Conservation (phyloP, 805 yeast species). For the Wickerhamomyces bovis region DNA sequence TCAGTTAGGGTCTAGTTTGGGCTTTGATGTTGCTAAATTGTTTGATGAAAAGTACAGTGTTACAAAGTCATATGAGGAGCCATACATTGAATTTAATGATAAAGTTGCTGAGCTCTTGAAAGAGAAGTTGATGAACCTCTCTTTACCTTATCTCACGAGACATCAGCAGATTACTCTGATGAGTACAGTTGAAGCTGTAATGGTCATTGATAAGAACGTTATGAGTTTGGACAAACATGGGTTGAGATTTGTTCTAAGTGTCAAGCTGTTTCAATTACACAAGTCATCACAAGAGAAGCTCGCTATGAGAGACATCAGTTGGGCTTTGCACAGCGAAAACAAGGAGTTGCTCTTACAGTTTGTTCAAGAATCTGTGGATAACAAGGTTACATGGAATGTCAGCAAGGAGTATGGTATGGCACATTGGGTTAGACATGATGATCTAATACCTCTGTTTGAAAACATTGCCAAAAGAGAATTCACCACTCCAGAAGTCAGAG, state of each 20-base stretch:
- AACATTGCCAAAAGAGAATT: constrained; percentile 69
- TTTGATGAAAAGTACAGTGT: constrained; percentile 8
- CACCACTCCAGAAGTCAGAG: constrained; percentile 44
- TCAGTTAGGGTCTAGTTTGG: constrained; percentile 25
- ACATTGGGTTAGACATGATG: constrained; percentile 57
- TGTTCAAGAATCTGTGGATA: constrained; percentile 37
- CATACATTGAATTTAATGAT: constrained; percentile 35
- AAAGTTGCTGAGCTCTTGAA: constrained; percentile 42
- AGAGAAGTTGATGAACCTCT: constrained; percentile 54
- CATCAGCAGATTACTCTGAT: constrained; percentile 86
- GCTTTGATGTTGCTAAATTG: constrained; percentile 25
- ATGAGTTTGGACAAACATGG: constrained; percentile 46
- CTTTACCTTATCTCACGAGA: constrained; percentile 77
- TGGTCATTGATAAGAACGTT: constrained; percentile 42
- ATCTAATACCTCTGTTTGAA: constrained; percentile 52
- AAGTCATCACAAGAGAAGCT: constrained; percentile 44
- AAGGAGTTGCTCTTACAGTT: constrained; percentile 57
- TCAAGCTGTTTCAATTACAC: constrained; percentile 57
- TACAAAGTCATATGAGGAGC: constrained; percentile 26
- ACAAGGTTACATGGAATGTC: constrained; percentile 50
- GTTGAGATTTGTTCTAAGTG: constrained; percentile 61
- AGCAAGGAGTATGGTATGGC: constrained; percentile 58
- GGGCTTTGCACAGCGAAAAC: constrained; percentile 83
- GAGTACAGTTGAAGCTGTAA: constrained; percentile 59
- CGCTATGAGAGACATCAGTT: constrained; percentile 73